Percentiles rank a stretch among this genome's conserved stretches.
These are phyloP conservation scores for Akanthomyces lecanii DNA, from an alignment of 2,329 filamentous ascomycete genomes.

Conservation along the genomic window DNA sequence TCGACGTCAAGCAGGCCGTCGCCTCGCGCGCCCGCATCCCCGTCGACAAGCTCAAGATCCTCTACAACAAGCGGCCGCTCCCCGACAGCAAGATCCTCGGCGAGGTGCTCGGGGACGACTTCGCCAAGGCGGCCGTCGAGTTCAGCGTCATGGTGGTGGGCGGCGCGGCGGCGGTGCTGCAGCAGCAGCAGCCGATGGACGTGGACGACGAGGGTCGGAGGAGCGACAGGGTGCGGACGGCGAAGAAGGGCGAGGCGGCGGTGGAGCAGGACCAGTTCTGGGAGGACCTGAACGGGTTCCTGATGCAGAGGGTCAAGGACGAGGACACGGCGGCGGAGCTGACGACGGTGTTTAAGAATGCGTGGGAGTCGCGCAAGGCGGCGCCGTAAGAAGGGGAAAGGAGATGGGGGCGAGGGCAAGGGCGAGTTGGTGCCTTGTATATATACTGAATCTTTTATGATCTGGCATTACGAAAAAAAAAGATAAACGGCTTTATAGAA, in stretches of 20 bases:
- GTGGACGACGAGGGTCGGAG: conserved; percentile 25
- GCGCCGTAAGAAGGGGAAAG: conserved; percentile 19
- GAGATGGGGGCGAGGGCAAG: background rate
- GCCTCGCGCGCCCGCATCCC: conserved; percentile 58
- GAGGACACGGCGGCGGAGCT: conserved; percentile 60
- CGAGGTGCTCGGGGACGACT: conserved; percentile 59
- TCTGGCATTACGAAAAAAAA: background rate
- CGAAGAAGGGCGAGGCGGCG: conserved; percentile 25
- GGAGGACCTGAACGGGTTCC: conserved; percentile 75
- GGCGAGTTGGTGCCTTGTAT: background rate
- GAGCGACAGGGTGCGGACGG: background rate
- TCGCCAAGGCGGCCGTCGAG: conserved; percentile 54
- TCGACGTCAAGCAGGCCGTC: conserved; percentile 72
- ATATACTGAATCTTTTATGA: background rate
- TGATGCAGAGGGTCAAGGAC: conserved; percentile 75
- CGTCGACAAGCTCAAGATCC: conserved; percentile 76
- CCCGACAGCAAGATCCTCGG: conserved; percentile 71
- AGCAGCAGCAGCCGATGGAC: conserved; percentile 32
- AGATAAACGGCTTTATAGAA: background rate
- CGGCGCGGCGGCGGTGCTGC: conserved; percentile 49
- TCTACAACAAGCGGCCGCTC: conserved; percentile 84
- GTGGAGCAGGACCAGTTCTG: conserved; percentile 73
- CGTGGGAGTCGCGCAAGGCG: conserved; percentile 55
- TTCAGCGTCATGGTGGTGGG: conserved; percentile 86
- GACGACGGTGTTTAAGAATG: conserved; percentile 62